These are phyloP conservation scores for Malassezia equina DNA, from an alignment of 1,284 basidiomycete genomes.

Conservation along the genomic window DNA sequence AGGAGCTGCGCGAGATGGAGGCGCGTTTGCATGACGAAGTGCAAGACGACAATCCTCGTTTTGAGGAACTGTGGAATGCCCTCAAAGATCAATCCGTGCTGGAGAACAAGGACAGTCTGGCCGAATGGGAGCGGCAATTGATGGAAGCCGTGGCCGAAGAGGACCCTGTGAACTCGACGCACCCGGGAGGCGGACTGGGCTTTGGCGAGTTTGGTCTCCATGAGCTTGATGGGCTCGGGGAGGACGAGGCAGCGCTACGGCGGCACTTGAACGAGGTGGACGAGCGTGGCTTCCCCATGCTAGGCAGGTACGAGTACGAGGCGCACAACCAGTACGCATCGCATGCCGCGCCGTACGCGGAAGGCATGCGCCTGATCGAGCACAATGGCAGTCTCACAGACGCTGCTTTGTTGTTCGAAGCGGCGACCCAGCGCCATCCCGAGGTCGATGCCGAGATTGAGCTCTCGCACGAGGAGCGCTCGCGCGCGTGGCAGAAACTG, in stretches of 20 bases:
- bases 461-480: conserved; percentile 55
- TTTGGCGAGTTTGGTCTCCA: conserved; percentile 25
- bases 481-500: conserved; percentile 83
- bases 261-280: conserved; percentile 32
- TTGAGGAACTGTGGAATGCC: conserved; percentile 44
- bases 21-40: conserved; percentile 32
- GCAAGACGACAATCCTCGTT: conserved; percentile 29
- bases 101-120: conserved; percentile 48
- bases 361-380: conserved; percentile 59
- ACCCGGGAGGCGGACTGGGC: conserved; percentile 42
- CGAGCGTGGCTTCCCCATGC: conserved; percentile 35
- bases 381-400: conserved; percentile 72
- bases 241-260: conserved; percentile 35
- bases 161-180: conserved; percentile 51
- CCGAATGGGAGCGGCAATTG: conserved; percentile 61
- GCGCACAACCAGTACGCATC: conserved; percentile 60
- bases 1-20: conserved; percentile 39
- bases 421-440: conserved; percentile 54
- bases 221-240: conserved; percentile 38
- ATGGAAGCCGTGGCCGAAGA: conserved; percentile 54
- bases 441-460: conserved; percentile 56
- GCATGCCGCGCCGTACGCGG: conserved; percentile 51
- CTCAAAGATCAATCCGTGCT: conserved; percentile 32
- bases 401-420: conserved; percentile 71
- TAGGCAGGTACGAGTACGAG: conserved; percentile 35